Conservation (phyloP, 1,284 basidiomycete species). For the Xerocomus nothofagi region DNA sequence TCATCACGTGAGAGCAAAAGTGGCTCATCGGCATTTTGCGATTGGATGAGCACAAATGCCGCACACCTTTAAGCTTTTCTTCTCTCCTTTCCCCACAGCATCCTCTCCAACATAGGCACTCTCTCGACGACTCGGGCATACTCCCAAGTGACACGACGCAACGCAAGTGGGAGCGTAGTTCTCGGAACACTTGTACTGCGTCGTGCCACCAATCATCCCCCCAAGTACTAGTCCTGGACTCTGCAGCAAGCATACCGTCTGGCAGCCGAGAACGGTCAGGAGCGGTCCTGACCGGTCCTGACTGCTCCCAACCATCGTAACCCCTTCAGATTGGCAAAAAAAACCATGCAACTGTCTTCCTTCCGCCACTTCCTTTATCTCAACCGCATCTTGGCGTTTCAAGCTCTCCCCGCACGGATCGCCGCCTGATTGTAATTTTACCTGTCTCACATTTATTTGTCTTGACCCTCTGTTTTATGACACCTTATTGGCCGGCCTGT, state of each 20-base stretch:
- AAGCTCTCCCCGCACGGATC: background rate
- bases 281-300: too few species aligned
- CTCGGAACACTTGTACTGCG: constrained; percentile 44
- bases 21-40: constrained; percentile 27
- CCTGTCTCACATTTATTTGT: background rate
- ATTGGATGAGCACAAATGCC: constrained; percentile 35
- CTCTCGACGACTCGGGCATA: background rate
- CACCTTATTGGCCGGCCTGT: background rate
- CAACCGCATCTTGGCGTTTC: background rate
- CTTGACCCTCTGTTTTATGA: background rate
- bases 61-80: constrained; percentile 10
- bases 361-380: background rate
- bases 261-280: too few species aligned
- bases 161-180: constrained; percentile 48
- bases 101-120: background rate
- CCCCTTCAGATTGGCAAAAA: too few species aligned
- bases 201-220: constrained; percentile 11
- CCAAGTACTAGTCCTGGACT: too few species aligned
- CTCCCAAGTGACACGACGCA: constrained; percentile 12
- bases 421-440: background rate
- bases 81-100: background rate
- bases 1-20: too few species aligned
- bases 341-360: too few species aligned
- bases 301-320: too few species aligned
- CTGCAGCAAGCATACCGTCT: too few species aligned